Percentiles rank a stretch among this genome's conserved stretches.
phyloP scores from a whole-genome alignment of 257 asterid species.

The Gentiana straminea region DNA sequence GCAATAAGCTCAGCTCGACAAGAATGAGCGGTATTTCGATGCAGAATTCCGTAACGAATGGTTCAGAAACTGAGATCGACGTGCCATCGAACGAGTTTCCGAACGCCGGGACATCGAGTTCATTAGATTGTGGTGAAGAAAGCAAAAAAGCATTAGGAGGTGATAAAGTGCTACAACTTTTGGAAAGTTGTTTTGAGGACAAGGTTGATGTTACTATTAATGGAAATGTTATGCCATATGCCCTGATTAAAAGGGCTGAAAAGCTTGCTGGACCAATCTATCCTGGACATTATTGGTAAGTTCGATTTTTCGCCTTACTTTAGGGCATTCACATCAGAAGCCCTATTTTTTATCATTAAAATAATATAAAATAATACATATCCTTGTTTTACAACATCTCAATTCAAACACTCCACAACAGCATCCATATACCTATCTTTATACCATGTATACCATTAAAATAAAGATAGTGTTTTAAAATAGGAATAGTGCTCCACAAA shows the following conservation, averaged over 20 bases:
- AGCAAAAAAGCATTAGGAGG: slow-evolving; percentile 28
- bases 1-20: slow-evolving; percentile 28
- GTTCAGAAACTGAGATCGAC: slow-evolving; percentile 68
- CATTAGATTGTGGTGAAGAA: slow-evolving; percentile 48
- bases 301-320: too few relatives aligned
- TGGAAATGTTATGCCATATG: slow-evolving; percentile 51
- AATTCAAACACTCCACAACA: too few relatives aligned
- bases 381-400: too few relatives aligned
- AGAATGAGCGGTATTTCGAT: slow-evolving; percentile 18
- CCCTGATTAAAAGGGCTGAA: slow-evolving; percentile 63
- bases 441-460: too few relatives aligned
- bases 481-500: too few relatives aligned
- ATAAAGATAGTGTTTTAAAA: too few relatives aligned
- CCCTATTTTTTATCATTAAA: too few relatives aligned
- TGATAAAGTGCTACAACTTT: background rate
- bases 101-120: slow-evolving; percentile 56
- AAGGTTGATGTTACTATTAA: slow-evolving; percentile 51
- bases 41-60: slow-evolving; percentile 33
- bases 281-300: slow-evolving; percentile 89
- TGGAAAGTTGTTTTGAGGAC: slow-evolving; percentile 41
- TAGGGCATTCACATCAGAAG: too few relatives aligned
- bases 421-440: too few relatives aligned
- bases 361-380: too few relatives aligned
- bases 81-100: slow-evolving; percentile 61
- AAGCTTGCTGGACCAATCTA: slow-evolving; percentile 65